Evolutionary conservation across 805 yeast species (phyloP), one percentile per base, ranked within the genome.

Genomic region (Cyberlindnera euphorbiae): DNA sequence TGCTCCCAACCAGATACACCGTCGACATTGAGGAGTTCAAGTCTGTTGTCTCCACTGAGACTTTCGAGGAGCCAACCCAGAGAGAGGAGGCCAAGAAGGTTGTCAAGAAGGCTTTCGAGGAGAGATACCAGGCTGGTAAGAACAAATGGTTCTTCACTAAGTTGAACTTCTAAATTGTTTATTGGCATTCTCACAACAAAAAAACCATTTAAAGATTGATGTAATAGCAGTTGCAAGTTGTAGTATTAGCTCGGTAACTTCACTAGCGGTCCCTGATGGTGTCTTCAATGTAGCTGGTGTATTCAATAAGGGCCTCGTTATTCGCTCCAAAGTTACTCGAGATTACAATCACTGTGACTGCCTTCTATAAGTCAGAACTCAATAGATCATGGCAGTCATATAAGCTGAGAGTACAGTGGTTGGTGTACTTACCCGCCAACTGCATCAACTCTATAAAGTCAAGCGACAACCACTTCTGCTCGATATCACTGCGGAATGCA

Each of bases 101-200:
- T 67, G 87, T 93, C 71, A 93, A 87, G 86, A 85, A 89, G 81
- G 96, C 95, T 68, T 90, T 93, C 66, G 98, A 93, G 78, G 96
- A 90, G 77, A 87, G 88, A 81, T 95, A 90, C 80, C 94, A 85
- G 72, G 87, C 96, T 67, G 98, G 98, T 71, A 88, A 93, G 84
- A 90, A 90, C 89, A 89, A 88, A 77, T 93, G 98, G 98, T 93
- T 93, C 81, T 93, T 93, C 89, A 81, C 95, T 73, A 93, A 93
- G 78, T 82, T 86, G 69, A 80, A 82, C 75, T 86, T 86, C 76
- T 86, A 84, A 46, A 33, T 14, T 21, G 17, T 30, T 35, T 25
- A 25, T 26, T 42, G 35, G 41, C 44, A 44, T 41, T 30, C 14
- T 14, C 17, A 24, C 26, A 24, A 7, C 26, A 24, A 21, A 19